A percentile compares a stretch with the other conserved stretches of the same genome.
These are phyloP conservation scores for Capsella bursapastoris DNA, from an alignment of 345 rosid species.

Conservation along the genomic window DNA sequence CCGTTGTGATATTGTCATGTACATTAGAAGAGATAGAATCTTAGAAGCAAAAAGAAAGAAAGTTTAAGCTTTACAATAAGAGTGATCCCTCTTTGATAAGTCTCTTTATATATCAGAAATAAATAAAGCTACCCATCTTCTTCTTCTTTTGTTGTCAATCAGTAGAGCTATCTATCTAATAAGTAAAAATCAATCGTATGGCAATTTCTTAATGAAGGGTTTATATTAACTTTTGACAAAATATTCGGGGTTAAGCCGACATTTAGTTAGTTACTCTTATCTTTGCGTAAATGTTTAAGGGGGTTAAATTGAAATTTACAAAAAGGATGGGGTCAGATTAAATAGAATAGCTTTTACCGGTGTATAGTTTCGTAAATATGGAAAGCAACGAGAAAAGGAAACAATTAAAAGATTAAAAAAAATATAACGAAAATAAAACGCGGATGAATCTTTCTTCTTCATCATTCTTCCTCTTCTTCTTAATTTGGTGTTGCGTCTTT, in stretches of 20 bases:
- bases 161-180: background rate
- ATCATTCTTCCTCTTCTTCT: background rate
- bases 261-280: background rate
- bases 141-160: background rate
- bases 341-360: background rate
- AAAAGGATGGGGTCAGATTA: conserved; percentile 12
- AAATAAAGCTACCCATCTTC: background rate
- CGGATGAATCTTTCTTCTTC: conserved; percentile 15
- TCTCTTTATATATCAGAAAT: background rate
- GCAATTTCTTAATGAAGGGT: background rate
- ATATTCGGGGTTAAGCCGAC: background rate
- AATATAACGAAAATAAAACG: background rate
- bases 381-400: conserved; percentile 4
- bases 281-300: background rate
- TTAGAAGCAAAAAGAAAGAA: conserved; percentile 5
- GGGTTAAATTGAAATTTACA: background rate
- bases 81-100: background rate
- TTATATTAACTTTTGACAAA: background rate
- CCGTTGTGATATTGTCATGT: conserved; percentile 24
- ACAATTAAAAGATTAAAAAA: background rate
- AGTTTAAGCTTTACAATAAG: conserved; percentile 31
- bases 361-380: background rate
- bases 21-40: conserved; percentile 25
- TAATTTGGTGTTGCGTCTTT: conserved; percentile 28
- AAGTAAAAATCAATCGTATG: background rate